Percentiles rank a stretch among this genome's conserved stretches.
Conservation (phyloP, 2,329 filamentous ascomycete species). For the Phialophora chinensis region DNA sequence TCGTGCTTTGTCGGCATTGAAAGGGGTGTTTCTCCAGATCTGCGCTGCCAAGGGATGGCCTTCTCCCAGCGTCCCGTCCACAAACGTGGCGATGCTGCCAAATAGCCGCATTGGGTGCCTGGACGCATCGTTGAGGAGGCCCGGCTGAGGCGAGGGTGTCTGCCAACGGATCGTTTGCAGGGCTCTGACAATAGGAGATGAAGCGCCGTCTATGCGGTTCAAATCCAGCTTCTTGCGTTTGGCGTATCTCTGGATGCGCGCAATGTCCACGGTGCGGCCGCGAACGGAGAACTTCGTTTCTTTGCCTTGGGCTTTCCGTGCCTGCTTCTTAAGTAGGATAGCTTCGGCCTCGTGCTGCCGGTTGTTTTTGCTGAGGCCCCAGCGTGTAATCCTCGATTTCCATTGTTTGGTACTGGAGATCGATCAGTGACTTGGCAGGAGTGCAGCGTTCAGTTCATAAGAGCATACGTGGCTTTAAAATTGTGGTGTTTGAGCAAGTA, state of each 20-base stretch:
- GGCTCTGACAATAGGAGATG: background rate
- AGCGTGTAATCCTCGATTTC: background rate
- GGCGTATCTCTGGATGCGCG: background rate
- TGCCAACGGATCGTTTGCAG: background rate
- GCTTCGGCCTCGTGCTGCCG: background rate
- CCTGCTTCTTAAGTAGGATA: background rate
- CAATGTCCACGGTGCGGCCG: background rate
- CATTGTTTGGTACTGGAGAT: conserved; percentile 1
- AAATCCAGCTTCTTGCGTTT: conserved; percentile 4
- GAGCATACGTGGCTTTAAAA: background rate
- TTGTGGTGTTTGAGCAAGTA: conserved; percentile 1
- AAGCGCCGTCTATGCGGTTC: background rate
- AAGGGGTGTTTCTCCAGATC: conserved; percentile 6
- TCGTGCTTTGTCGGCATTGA: conserved; percentile 5
- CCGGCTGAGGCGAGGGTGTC: background rate
- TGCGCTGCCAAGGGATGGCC: background rate
- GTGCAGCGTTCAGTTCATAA: background rate
- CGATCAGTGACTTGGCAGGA: background rate
- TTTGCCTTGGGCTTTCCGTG: background rate
- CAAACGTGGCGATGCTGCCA: background rate
- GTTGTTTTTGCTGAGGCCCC: conserved; percentile 4
- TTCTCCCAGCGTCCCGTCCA: background rate
- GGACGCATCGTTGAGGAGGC: conserved; percentile 1
- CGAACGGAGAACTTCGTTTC: background rate
- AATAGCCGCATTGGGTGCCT: background rate